Evolutionary conservation across 371 early-diverging fungal species (phyloP).

Genomic region (Choanephora cucurbitarum): DNA sequence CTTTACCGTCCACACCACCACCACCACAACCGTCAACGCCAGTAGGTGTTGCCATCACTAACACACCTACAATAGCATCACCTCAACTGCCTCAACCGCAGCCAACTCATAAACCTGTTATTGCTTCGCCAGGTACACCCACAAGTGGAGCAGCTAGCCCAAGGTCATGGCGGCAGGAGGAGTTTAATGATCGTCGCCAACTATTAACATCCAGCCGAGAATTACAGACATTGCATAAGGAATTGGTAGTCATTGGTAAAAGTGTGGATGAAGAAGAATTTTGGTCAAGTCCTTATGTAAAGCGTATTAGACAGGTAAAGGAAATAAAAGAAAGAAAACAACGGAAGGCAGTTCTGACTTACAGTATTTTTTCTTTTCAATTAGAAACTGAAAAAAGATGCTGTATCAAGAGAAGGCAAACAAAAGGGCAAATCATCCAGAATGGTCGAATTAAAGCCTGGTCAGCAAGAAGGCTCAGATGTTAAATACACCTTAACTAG

Average conservation of each 20-base stretch:
- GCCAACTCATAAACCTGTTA: not conserved
- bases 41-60: not conserved
- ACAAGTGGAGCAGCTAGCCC: slow-evolving; percentile 20
- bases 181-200: slow-evolving; percentile 61
- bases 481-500: slow-evolving; percentile 87
- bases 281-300: slow-evolving; percentile 81
- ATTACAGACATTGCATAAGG: slow-evolving; percentile 72
- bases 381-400: slow-evolving; percentile 74
- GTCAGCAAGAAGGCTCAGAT: slow-evolving; percentile 78
- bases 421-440: slow-evolving; percentile 86
- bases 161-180: slow-evolving; percentile 44
- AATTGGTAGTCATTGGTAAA: slow-evolving; percentile 73
- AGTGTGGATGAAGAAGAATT: slow-evolving; percentile 88
- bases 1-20: slow-evolving; percentile 25
- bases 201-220: slow-evolving; percentile 71
- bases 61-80: slow-evolving; percentile 5
- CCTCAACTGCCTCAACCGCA: slow-evolving; percentile 17
- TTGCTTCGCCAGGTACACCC: slow-evolving; percentile 1
- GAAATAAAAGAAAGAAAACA: not conserved
- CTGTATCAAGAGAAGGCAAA: slow-evolving; percentile 66
- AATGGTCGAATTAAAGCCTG: slow-evolving; percentile 79
- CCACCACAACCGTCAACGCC: no score
- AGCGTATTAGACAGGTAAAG: slow-evolving; percentile 39
- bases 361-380: no score
- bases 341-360: not conserved